Evolutionary conservation across 495 filamentous ascomycete genomes (phyloP).

Genomic region (Echria macrotheca): DNA sequence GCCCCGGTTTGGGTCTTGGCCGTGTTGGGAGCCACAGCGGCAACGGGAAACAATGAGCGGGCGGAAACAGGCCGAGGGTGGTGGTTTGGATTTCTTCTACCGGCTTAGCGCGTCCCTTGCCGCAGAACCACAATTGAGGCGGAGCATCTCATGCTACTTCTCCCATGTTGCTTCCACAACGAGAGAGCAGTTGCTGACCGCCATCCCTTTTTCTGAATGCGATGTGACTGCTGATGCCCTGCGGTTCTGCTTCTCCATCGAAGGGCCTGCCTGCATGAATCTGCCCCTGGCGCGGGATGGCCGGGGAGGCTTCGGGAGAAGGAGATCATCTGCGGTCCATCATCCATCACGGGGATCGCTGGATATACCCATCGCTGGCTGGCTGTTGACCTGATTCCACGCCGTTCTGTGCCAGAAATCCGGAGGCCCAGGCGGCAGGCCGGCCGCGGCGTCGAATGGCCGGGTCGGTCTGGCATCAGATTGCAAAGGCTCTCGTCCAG

Average conservation of each 20-base stretch:
- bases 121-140: slow-evolving; percentile 12
- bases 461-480: neutral
- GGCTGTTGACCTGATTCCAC: no score
- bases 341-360: no score
- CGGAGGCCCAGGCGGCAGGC: no score
- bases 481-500: neutral
- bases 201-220: neutral
- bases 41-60: slow-evolving; percentile 6
- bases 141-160: slow-evolving; percentile 7
- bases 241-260: no score
- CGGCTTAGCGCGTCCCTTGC: slow-evolving; percentile 5
- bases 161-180: neutral
- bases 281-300: no score
- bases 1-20: neutral
- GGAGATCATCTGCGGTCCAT: no score
- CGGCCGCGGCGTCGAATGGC: no score
- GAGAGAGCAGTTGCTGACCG: neutral
- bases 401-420: no score
- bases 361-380: no score
- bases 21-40: slow-evolving; percentile 4
- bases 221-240: no score
- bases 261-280: no score
- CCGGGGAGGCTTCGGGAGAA: no score
- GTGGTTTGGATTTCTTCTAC: neutral
- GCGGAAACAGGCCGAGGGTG: slow-evolving; percentile 12